Base-by-base conservation (phyloP, 257 asterid species). In the Voacanga thouarsii region DNA sequence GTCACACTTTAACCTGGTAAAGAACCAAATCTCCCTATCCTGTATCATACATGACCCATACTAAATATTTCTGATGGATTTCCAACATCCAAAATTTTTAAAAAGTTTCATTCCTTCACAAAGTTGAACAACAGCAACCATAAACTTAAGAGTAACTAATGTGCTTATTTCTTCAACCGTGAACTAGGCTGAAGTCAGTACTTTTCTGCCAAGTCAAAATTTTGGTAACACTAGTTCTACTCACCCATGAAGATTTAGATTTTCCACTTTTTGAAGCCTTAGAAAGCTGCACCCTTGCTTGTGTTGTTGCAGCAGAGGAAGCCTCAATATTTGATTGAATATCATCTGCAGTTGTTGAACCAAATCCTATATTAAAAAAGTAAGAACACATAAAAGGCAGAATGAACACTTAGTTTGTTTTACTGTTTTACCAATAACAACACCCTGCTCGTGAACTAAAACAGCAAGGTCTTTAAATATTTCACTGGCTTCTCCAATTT, bases 381-480 rank as follows among this genome's bases (percentile, higher is more conserved):
- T 10, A 3, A 33, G 37, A 72, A 72, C 44, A 64, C 12, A 61
- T 37, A 51, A 65, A 56, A 70, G 67, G 18, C 23, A 55, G 44
- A 44, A 57, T 57, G 76, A 55, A 28, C 50, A 16, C 56, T 51
- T n/a, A 59, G 21, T 41, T 75, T 56, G 56, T n/a, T 63, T 47
- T 43, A 63, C 26, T 26, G 61, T 50, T 64, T 64, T 73, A 80
- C 83, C 83, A 24, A 80, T 80, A 69, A 61, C 56, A 23, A 80
- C 72, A 21, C 83, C 83, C 71, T 80, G 83, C 61, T 80, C 83
- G 45, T 80, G 79, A 57, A 80, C 83, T 67, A 74, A 70, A 56
- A 74, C 83, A 51, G 83, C 83, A 51, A 80, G 79, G 59, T 80
- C 83, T 64, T 71, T 68, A 71, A 80, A 80, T 28, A 80, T 80